phyloP scores from a whole-genome alignment of 345 rosid species.

The Eucalyptus curtisii region DNA sequence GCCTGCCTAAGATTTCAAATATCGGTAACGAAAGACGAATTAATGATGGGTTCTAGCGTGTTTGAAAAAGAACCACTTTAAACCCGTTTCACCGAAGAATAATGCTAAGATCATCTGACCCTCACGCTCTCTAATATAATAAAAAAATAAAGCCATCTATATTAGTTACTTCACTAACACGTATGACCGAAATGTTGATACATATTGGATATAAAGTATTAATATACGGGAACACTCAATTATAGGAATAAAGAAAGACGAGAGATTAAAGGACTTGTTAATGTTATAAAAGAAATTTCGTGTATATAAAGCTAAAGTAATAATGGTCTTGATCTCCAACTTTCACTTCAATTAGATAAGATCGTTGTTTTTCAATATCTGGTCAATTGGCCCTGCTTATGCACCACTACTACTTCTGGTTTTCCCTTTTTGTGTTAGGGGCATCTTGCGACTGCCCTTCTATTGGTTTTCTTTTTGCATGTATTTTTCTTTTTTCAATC shows the following conservation, averaged over 20 bases:
- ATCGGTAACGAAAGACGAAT: too few species aligned
- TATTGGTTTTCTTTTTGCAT: not conserved
- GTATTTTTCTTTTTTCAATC: too few species aligned
- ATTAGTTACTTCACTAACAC: not conserved
- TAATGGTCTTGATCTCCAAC: too few species aligned
- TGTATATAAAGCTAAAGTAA: too few species aligned
- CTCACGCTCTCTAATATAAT: not conserved
- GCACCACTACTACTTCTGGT: too few species aligned
- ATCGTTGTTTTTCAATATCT: too few species aligned
- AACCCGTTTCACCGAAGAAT: not conserved
- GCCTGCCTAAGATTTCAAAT: not conserved
- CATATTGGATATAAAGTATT: not conserved
- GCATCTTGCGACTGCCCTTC: too few species aligned
- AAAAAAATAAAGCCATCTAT: not conserved
- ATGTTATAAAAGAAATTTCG: too few species aligned
- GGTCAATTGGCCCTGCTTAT: too few species aligned
- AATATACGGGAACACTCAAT: not conserved
- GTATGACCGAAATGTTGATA: not conserved
- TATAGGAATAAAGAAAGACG: not conserved
- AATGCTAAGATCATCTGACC: not conserved
- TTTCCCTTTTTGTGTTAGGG: too few species aligned
- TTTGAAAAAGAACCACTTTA: not conserved
- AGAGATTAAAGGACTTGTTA: too few species aligned
- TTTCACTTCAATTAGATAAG: too few species aligned
- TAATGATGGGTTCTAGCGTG: not conserved